These are phyloP conservation scores for Nitzschia putrida DNA, from an alignment of 108 stramenopile species.

Conservation along the genomic window DNA sequence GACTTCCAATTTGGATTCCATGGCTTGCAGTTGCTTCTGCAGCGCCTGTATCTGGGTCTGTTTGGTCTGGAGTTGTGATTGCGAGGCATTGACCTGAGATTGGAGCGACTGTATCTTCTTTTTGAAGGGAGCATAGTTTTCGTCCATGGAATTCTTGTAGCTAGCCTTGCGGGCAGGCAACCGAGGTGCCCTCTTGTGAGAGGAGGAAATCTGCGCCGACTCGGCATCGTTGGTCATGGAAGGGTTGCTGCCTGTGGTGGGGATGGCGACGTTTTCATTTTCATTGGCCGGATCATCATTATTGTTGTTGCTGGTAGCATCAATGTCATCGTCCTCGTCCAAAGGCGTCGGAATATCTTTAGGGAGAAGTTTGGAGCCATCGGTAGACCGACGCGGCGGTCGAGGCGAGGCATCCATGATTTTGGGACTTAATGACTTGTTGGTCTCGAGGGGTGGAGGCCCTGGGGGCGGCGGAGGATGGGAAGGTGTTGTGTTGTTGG, in stretches of 20 bases:
- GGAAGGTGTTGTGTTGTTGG: background rate
- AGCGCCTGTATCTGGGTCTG: constrained; percentile 48
- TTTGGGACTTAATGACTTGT: constrained; percentile 11
- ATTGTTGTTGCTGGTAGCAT: background rate
- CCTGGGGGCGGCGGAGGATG: background rate
- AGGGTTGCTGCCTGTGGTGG: background rate
- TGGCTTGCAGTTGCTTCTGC: constrained; percentile 55
- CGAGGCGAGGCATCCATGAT: constrained; percentile 21
- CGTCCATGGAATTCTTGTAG: background rate
- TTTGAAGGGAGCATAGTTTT: background rate
- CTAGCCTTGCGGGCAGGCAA: constrained; percentile 11
- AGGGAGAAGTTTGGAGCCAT: background rate
- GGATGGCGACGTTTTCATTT: background rate
- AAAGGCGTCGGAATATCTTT: background rate
- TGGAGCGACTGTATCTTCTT: constrained; percentile 14
- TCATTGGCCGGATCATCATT: background rate
- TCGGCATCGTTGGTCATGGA: background rate
- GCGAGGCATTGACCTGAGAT: constrained; percentile 2
- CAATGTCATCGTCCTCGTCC: background rate
- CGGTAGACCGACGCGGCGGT: constrained; percentile 18
- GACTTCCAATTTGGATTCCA: constrained; percentile 63
- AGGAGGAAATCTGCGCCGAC: background rate
- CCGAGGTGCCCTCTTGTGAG: background rate
- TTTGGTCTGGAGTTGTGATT: constrained; percentile 17
- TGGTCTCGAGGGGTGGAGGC: background rate